Conservation (phyloP, 768 basidiomycete species). For the Russula abietina region DNA sequence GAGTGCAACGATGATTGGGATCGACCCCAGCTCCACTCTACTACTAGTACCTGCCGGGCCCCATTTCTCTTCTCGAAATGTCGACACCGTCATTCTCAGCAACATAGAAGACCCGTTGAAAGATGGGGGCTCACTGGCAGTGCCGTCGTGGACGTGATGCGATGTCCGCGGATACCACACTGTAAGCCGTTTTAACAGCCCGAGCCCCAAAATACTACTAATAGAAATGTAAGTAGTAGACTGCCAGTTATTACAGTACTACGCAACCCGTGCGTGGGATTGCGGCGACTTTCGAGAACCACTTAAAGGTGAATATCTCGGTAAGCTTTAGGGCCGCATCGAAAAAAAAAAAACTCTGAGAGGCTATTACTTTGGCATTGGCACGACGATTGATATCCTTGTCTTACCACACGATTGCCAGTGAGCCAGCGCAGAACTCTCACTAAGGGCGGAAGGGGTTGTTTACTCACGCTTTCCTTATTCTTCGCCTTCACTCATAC, state of each 20-base stretch:
- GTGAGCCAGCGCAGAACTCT: too few relatives aligned
- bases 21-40: slow-evolving; percentile 42
- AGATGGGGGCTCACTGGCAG: slow-evolving; percentile 34
- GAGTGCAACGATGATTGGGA: slow-evolving; percentile 41
- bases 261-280: too few relatives aligned
- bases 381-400: too few relatives aligned
- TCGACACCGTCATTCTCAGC: slow-evolving; percentile 44
- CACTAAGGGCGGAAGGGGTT: too few relatives aligned
- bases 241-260: slow-evolving; percentile 16
- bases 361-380: too few relatives aligned
- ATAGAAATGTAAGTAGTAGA: slow-evolving; percentile 33
- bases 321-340: too few relatives aligned
- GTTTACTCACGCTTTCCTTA: too few relatives aligned
- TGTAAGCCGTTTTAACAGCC: slow-evolving; percentile 48
- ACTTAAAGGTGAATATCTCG: too few relatives aligned
- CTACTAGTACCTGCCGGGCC: slow-evolving; percentile 50
- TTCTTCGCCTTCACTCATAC: too few relatives aligned
- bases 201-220: slow-evolving; percentile 33
- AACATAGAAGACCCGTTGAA: slow-evolving; percentile 42
- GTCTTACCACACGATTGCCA: too few relatives aligned
- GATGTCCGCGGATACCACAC: slow-evolving; percentile 39
- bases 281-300: too few relatives aligned
- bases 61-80: slow-evolving; percentile 46
- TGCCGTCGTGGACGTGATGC: slow-evolving; percentile 43
- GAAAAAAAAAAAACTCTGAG: too few relatives aligned